Base-by-base conservation (phyloP, 1,139 yeast species). In the Spathaspora sp. region DNA sequence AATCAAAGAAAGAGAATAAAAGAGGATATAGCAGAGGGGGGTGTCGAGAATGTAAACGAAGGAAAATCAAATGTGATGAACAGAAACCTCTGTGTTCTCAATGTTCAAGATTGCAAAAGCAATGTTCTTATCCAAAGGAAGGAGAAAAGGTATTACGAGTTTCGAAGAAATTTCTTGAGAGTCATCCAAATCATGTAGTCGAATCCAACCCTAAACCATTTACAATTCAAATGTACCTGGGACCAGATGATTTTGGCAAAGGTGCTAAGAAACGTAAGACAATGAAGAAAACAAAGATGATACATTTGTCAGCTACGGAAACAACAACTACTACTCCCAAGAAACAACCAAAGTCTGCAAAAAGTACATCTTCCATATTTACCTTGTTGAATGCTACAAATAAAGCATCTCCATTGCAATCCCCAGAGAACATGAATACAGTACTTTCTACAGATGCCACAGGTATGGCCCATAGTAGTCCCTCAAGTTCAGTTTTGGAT, bases 31-130 rank as follows among this genome's bases (percentile, higher is more conserved):
- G 64, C 51, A 59, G 62, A 43, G 59, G 56, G 7, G 70, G 69
- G 2, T 65, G 70, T 48, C 51, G 57, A 27, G 69, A 64, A 47
- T 65, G 70, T 45, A 65, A 64, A 49, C 51, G 69, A 33, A 53
- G 69, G 17, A 65, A 65, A 41, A 60, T 63, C 48, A 62, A 64
- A 57, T 80, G 86, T 57, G 84, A 79, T 56, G 85, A 80, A 55
- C 61, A 62, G 4, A 75, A 77, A 50, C 83, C 83, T 1, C 55
- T 52, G 36, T 80, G 85, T 54, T 66, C 74, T 67, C 64, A 58
- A 41, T 65, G 70, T 48, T 43, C 55, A 7, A 48, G 65, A 26
- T 52, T 64, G 24, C 53, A 53, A n/a, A 63, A 63, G 43, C 43
- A 33, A 3, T 65, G 70, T 45, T 51, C 53, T 16, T 65, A 65